These are phyloP conservation scores for Chrysanthemum makinoi DNA, from an alignment of 129 eudicot species.

Conservation along the genomic window DNA sequence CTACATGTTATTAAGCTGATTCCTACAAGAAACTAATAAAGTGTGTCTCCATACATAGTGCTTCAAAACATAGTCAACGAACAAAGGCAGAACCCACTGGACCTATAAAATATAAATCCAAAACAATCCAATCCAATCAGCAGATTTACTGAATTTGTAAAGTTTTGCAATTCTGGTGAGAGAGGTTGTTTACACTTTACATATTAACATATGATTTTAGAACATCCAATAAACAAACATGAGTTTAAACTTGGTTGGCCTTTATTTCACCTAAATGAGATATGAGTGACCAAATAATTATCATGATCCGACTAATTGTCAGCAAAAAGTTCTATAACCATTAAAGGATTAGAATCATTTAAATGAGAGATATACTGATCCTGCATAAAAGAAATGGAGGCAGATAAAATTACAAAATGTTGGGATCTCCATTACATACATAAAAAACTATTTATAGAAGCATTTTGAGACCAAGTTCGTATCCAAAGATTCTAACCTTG, in stretches of 20 bases:
- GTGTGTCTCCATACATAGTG: neutral
- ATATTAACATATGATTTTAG: no score
- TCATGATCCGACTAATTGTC: slow-evolving; percentile 1
- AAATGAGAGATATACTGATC: slow-evolving; percentile 8
- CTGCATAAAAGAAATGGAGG: neutral
- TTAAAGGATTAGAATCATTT: neutral
- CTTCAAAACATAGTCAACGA: neutral
- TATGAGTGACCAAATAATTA: slow-evolving; percentile 2
- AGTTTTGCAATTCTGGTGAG: neutral
- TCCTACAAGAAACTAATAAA: neutral
- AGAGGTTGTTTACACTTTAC: neutral
- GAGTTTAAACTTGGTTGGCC: neutral
- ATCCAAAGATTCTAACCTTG: slow-evolving; percentile 46
- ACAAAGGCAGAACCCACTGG: neutral
- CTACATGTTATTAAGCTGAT: neutral
- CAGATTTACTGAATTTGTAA: neutral
- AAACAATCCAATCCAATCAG: neutral
- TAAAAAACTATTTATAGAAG: slow-evolving; percentile 4
- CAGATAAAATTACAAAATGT: slow-evolving; percentile 1
- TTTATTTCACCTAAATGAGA: neutral
- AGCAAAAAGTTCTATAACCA: neutral
- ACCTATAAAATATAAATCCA: neutral
- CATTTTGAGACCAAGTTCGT: slow-evolving; percentile 4
- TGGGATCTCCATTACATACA: neutral
- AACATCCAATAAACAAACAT: slow-evolving; percentile 1